Evolutionary conservation across 352 stramenopile species (phyloP).

Genomic region (Blastocystis sp.): DNA sequence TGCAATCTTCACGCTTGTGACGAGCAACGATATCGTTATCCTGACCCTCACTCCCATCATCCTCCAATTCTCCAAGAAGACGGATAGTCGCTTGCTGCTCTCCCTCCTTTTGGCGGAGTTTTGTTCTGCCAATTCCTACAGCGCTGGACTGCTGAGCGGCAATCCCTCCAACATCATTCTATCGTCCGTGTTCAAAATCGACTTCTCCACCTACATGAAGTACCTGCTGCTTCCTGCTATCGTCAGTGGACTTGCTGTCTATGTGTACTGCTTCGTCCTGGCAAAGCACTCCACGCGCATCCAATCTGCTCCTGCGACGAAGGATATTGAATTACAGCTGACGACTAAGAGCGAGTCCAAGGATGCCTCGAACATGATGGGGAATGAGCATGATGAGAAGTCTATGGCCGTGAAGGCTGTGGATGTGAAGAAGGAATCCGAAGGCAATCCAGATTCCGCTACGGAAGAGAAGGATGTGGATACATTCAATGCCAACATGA

Average conservation of each 20-base stretch:
- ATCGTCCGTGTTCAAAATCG: slow-evolving; percentile 59
- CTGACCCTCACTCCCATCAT: slow-evolving; percentile 68
- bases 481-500: background rate
- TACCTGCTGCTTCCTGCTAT: slow-evolving; percentile 61
- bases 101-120: slow-evolving; percentile 62
- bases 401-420: background rate
- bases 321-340: background rate
- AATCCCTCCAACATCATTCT: slow-evolving; percentile 70
- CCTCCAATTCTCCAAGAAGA: slow-evolving; percentile 59
- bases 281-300: background rate
- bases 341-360: background rate
- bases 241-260: slow-evolving; percentile 21
- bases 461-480: background rate
- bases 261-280: slow-evolving; percentile 50
- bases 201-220: slow-evolving; percentile 66
- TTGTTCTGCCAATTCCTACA: slow-evolving; percentile 66
- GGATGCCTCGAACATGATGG: background rate
- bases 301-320: background rate
- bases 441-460: background rate
- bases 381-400: background rate
- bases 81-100: slow-evolving; percentile 37
- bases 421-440: background rate
- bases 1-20: slow-evolving; percentile 61
- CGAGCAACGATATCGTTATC: slow-evolving; percentile 68
- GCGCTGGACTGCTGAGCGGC: slow-evolving; percentile 60